Base-by-base conservation (phyloP, 2,329 filamentous ascomycete genomes). In the Plectosphaerella plurivora region DNA sequence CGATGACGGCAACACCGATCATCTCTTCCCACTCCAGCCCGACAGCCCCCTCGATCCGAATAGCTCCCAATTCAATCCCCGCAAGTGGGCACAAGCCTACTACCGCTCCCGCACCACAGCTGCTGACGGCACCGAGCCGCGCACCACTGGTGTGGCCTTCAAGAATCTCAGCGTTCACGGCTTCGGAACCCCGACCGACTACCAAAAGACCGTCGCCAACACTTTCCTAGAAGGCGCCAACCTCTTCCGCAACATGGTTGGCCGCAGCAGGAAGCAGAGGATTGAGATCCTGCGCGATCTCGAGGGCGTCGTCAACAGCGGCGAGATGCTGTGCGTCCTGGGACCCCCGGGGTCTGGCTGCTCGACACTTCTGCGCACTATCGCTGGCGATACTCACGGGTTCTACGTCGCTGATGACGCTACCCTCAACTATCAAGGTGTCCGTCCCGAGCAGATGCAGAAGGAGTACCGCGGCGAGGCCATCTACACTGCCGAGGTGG, bases 281-380 rank as follows among this genome's bases (percentile, higher is more conserved):
- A 73, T 77, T 53, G 72, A 82, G 53, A 82, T 82, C 53, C 64
- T 82, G n/a, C 65, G 68, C 49, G 68, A 74, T 50, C 67, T 79
- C 20, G 77, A 82, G 52, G 79, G 79, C n/a, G 50, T 81, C 1
- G 73, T 82, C 3, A 66, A 78, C 56, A 70, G 66, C 33, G 79
- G 80, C 14, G 80, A 83, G 68, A 77, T 83, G 74, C 65, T 82
- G 25, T 73, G 80, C 15, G 79, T 83, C 9, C 72, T 83, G 2
- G 79, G 80, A 11, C 78, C 78, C 44, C 79, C 81, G 3, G 71
- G 71, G 3, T 62, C 65, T 1, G 81, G 81, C n/a, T 89, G 86
- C 59, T 84, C 84, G 10, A 88, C 86, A 0, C 83, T 89, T 56
- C 70, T 89, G 47, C 87, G 87, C 63, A 83, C 82, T 0, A 73